phyloP scores from a whole-genome alignment of 176 grass and related monocot species.

The Triticum urartu region DNA sequence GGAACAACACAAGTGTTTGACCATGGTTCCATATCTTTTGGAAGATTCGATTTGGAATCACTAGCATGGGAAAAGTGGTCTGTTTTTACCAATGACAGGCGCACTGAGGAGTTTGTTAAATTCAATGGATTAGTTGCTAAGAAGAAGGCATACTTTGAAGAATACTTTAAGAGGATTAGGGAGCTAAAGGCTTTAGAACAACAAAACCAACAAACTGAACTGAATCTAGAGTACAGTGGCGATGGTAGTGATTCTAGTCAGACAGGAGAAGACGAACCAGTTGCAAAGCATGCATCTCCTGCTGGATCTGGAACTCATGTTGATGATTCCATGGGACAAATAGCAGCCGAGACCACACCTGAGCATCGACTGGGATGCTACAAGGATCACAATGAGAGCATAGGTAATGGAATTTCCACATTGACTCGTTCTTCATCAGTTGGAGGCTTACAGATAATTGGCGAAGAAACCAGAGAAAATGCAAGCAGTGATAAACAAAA shows the following conservation, averaged over 20 bases:
- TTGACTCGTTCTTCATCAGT: slow-evolving; percentile 14
- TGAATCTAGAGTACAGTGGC: slow-evolving; percentile 80
- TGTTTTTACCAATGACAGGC: slow-evolving; percentile 87
- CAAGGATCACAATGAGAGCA: slow-evolving; percentile 21
- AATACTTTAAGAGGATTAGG: slow-evolving; percentile 88
- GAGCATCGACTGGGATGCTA: slow-evolving; percentile 26
- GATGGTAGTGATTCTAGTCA: slow-evolving; percentile 97
- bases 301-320: slow-evolving; percentile 38
- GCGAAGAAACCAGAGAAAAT: slow-evolving; percentile 36
- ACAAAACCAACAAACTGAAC: slow-evolving; percentile 78
- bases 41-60: slow-evolving; percentile 91
- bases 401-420: slow-evolving; percentile 28
- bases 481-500: slow-evolving; percentile 14
- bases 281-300: slow-evolving; percentile 33
- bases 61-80: slow-evolving; percentile 96
- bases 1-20: slow-evolving; percentile 72
- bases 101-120: slow-evolving; percentile 90
- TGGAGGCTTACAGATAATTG: slow-evolving; percentile 21
- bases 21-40: slow-evolving; percentile 98
- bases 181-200: slow-evolving; percentile 86
- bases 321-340: slow-evolving; percentile 34
- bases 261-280: slow-evolving; percentile 60
- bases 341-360: slow-evolving; percentile 13
- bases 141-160: slow-evolving; percentile 96
- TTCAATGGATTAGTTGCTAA: slow-evolving; percentile 95